Evolutionary conservation across 768 basidiomycete species (phyloP).

Genomic region (Coprinopsis marcescibilis): DNA sequence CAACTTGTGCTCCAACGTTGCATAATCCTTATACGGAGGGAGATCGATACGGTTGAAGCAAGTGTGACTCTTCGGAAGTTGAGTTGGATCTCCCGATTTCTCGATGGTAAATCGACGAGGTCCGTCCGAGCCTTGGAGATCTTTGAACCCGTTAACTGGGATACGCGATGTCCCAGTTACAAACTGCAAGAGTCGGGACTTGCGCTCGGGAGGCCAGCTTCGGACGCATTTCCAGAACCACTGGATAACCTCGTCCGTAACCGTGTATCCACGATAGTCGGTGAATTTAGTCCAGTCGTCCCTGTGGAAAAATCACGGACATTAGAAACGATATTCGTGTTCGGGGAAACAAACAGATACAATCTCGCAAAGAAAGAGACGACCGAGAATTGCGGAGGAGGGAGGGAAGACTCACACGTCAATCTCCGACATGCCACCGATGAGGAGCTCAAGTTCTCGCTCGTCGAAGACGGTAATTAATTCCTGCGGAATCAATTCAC

Average conservation of each 20-base stretch:
- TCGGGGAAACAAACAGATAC: background rate
- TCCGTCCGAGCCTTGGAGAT: slow-evolving; percentile 95
- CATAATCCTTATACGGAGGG: slow-evolving; percentile 97
- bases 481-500: slow-evolving; percentile 97
- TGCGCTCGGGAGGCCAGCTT: slow-evolving; percentile 97
- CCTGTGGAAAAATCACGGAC: slow-evolving; percentile 27
- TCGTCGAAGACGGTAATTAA: slow-evolving; percentile 98
- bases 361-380: slow-evolving; percentile 1
- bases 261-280: slow-evolving; percentile 95
- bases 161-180: slow-evolving; percentile 96
- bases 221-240: slow-evolving; percentile 99
- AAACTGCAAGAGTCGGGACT: slow-evolving; percentile 93
- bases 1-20: slow-evolving; percentile 89
- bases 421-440: slow-evolving; percentile 99
- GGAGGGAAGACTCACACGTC: slow-evolving; percentile 70
- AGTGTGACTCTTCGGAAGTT: slow-evolving; percentile 92
- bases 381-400: background rate
- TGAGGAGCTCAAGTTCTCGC: slow-evolving; percentile 92
- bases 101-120: slow-evolving; percentile 97
- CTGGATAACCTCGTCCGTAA: slow-evolving; percentile 93
- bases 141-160: slow-evolving; percentile 98
- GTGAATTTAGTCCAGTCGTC: slow-evolving; percentile 99
- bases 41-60: slow-evolving; percentile 98
- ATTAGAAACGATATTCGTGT: background rate
- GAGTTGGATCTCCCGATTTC: slow-evolving; percentile 94